Base-by-base conservation (phyloP, 495 filamentous ascomycete species). In the Lindgomyces ingoldianus region DNA sequence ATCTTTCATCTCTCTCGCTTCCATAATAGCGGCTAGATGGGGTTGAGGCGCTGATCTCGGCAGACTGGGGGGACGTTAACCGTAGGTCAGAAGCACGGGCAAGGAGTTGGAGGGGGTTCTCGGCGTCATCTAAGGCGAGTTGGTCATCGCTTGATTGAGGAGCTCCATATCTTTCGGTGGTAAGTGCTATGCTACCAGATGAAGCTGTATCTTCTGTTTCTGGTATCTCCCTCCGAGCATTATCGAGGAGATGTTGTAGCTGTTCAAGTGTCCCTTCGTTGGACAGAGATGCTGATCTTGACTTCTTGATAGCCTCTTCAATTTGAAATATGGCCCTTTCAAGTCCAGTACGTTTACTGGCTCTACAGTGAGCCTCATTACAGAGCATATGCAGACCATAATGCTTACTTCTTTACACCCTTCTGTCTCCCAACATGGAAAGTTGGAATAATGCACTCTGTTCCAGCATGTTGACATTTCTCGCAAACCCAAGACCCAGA, bases 271-370 rank as follows among this genome's bases (percentile, higher is more conserved):
- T 63, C 63, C n/a, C 77, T 64, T 18, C 81, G 75, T 9, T 71
- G 70, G 60, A 79, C 77, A 3, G 78, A 77, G 24, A 78, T 76
- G 44, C 75, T 80, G 26, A 88, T 80, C 63, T 83, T 0, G 83
- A 84, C n/a, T 83, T 80, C 67, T 86, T 84, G 47, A 90, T 81
- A 14, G 86, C 88, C 70, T 89, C 84, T 65, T 89, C 86, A 49
- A 90, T 87, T 68, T 89, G 87, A 68, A 87, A 83, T 25, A 90
- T 79, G 0, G 88, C 87, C 72, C 89, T 90, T 58, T 89, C 87
- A 53, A 90, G 72, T 0, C 88, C 88, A 33, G 84, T 88, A 25
- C 87, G 85, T 72, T 90, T 90, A 72, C 87, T 90, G 64, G 10
- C 54, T 62, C 21, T 60, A 21, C 22, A n/a, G 57, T 29, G 25